phyloP scores from a whole-genome alignment of 352 stramenopile genomes.

The Phytophthora rubi region DNA sequence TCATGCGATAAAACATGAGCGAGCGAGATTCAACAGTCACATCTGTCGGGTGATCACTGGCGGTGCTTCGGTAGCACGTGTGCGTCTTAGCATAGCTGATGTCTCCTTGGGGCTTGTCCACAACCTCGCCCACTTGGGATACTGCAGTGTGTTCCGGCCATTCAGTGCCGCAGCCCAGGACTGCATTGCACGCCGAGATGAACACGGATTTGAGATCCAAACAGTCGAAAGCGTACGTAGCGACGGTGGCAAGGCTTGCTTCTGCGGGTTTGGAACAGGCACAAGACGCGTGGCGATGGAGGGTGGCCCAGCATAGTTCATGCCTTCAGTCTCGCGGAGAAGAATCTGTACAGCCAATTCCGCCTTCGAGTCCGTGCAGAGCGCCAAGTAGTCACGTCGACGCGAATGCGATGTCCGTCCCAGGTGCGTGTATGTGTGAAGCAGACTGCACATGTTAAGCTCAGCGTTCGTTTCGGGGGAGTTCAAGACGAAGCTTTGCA shows the following conservation, averaged over 20 bases:
- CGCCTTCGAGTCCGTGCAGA: constrained; percentile 55
- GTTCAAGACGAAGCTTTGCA: constrained; percentile 44
- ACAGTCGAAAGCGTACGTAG: constrained; percentile 57
- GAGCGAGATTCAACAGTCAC: constrained; percentile 38
- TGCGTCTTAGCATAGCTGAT: constrained; percentile 53
- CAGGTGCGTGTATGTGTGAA: constrained; percentile 69
- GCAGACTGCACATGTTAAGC: constrained; percentile 56
- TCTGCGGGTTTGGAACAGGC: constrained; percentile 17
- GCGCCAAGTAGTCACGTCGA: constrained; percentile 48
- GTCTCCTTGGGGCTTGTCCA: constrained; percentile 48
- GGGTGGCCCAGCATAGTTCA: constrained; percentile 38
- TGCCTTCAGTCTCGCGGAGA: constrained; percentile 50
- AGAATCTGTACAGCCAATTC: constrained; percentile 62
- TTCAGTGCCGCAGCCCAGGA: constrained; percentile 47
- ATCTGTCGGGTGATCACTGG: constrained; percentile 7
- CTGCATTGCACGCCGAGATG: constrained; percentile 44
- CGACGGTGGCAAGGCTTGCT: constrained; percentile 53
- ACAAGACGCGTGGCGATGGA: constrained; percentile 49
- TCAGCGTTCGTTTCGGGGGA: constrained; percentile 34
- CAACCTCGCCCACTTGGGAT: constrained; percentile 33
- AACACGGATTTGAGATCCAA: constrained; percentile 55
- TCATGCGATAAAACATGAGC: constrained; percentile 37
- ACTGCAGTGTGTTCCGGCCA: constrained; percentile 54
- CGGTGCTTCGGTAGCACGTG: constrained; percentile 39
- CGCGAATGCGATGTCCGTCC: constrained; percentile 44